These are phyloP conservation scores for Oenanthe javanica DNA, from an alignment of 140 eudicot genomes.

Conservation along the genomic window DNA sequence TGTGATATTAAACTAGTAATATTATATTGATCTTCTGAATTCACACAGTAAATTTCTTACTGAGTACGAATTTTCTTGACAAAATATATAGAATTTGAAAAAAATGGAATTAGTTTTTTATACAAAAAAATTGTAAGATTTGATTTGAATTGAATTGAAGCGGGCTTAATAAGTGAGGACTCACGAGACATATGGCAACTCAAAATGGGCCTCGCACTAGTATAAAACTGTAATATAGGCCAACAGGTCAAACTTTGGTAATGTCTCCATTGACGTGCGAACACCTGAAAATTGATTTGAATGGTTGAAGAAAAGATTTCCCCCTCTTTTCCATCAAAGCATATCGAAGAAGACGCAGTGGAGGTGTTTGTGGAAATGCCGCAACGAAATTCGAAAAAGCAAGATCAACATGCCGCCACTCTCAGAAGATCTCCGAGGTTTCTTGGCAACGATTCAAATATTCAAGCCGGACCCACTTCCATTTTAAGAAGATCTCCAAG, in stretches of 20 bases:
- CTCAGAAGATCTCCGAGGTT: constrained; percentile 67
- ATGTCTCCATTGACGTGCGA: neutral
- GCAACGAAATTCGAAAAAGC: constrained; percentile 20
- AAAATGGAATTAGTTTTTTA: no score
- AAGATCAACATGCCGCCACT: constrained; percentile 15
- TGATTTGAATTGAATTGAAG: no score
- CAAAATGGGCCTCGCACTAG: neutral
- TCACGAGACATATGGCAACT: neutral
- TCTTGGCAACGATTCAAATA: neutral
- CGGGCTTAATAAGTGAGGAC: no score
- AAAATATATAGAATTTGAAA: no score
- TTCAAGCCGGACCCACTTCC: constrained; percentile 11
- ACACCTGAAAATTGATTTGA: neutral
- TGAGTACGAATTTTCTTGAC: no score
- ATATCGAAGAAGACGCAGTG: constrained; percentile 3
- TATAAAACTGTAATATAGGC: neutral
- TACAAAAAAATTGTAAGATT: no score
- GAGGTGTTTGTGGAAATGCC: constrained; percentile 65
- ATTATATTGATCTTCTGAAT: no score
- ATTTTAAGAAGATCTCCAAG: constrained; percentile 60
- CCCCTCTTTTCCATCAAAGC: neutral
- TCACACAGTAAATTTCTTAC: no score
- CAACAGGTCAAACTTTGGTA: neutral
- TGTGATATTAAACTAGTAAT: no score
- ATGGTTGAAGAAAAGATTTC: neutral